Percentiles rank a stretch among this genome's conserved stretches.
These are phyloP conservation scores for Ballota nigra DNA, from an alignment of 257 asterid genomes.

Conservation along the genomic window DNA sequence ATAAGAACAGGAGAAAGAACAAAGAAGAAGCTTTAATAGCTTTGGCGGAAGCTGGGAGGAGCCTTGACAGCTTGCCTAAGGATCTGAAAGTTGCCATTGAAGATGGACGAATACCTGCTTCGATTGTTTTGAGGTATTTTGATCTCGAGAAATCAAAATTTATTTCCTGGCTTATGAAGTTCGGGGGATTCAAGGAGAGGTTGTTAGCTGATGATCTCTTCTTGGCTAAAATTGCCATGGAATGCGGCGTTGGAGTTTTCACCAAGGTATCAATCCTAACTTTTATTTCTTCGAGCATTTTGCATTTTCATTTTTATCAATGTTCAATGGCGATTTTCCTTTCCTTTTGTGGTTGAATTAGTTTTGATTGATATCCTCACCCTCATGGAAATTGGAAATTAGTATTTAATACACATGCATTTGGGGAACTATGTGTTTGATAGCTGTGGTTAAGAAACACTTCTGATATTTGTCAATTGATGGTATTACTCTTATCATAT, in stretches of 20 bases:
- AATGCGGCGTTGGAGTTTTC: slow-evolving; percentile 86
- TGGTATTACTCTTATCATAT: no score
- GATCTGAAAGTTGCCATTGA: slow-evolving; percentile 68
- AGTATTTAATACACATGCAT: neutral
- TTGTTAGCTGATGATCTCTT: slow-evolving; percentile 90
- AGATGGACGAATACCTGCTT: slow-evolving; percentile 67
- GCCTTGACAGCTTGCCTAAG: slow-evolving; percentile 68
- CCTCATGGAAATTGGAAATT: neutral
- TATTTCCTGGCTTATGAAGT: slow-evolving; percentile 60
- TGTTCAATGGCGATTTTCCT: neutral
- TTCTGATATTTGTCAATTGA: no score
- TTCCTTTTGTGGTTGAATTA: neutral
- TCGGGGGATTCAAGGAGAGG: slow-evolving; percentile 85
- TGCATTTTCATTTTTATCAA: neutral
- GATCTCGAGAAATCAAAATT: slow-evolving; percentile 67
- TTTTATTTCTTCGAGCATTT: neutral
- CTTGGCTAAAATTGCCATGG: slow-evolving; percentile 76
- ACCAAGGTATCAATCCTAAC: slow-evolving; percentile 53
- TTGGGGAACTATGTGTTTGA: neutral
- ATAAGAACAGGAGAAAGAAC: slow-evolving; percentile 35
- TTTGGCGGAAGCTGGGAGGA: slow-evolving; percentile 59
- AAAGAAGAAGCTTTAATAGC: slow-evolving; percentile 45
- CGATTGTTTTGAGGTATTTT: slow-evolving; percentile 56
- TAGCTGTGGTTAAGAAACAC: no score
- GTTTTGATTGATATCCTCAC: slow-evolving; percentile 2